Conservation (phyloP, 2,329 filamentous ascomycete genomes). For the Arthrobotrys musiformis region DNA sequence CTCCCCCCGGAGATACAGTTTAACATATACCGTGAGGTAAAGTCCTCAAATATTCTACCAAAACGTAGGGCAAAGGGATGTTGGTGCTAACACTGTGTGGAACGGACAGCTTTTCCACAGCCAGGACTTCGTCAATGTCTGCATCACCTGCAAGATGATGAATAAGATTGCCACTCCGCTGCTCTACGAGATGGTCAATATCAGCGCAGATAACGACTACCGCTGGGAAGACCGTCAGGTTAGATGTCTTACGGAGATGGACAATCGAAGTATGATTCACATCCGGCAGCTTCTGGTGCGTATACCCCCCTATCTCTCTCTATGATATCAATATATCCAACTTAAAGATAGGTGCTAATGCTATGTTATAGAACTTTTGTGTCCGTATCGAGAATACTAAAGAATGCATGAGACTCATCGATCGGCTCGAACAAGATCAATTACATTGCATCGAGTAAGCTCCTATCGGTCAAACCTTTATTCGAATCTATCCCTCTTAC, state of each 20-base stretch:
- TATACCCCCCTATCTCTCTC: background rate
- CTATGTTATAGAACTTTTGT: constrained; percentile 33
- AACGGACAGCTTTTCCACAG: constrained; percentile 41
- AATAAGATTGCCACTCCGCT: constrained; percentile 49
- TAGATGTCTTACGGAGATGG: constrained; percentile 35
- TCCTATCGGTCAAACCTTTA: background rate
- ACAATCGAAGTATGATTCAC: constrained; percentile 23
- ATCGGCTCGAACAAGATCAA: constrained; percentile 36
- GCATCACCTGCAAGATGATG: constrained; percentile 47
- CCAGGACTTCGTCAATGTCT: constrained; percentile 53
- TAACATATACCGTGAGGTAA: constrained; percentile 46
- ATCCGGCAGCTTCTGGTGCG: constrained; percentile 43
- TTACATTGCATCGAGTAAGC: constrained; percentile 48
- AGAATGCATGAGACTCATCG: constrained; percentile 46
- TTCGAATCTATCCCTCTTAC: background rate
- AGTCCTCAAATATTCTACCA: background rate
- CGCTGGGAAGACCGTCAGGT: constrained; percentile 49
- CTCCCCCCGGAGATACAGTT: constrained; percentile 54
- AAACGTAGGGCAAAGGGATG: background rate
- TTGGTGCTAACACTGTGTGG: background rate
- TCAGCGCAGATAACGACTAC: constrained; percentile 48
- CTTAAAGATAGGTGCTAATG: background rate
- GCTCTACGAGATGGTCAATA: constrained; percentile 54
- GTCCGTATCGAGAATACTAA: constrained; percentile 38
- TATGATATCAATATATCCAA: background rate